Evolutionary conservation across 2,329 filamentous ascomycete species (phyloP), one percentile per base, ranked within the genome.

Genomic region (Leptodontidium sp.): DNA sequence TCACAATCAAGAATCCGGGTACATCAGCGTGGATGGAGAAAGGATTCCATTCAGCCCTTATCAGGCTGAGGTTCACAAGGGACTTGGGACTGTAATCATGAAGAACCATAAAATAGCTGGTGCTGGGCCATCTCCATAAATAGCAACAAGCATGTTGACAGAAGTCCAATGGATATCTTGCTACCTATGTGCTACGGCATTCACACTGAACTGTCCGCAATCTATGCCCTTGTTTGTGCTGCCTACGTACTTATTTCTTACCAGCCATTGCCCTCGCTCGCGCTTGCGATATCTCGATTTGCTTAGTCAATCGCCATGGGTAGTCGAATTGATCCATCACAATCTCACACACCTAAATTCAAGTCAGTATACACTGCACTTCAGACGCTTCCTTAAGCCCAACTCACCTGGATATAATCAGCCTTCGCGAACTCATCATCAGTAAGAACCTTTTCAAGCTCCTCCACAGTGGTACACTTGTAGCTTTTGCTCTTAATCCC

Each of bases 401-500:
- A 50, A 50, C 47, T 66, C 50, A 72, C 72, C 68, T 74, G 71
- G 24, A 74, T 74, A 32, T 29, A 68, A 32, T 67, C 55, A 4
- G 67, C 69, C 7, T 47, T 59, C 15, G 45, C 61, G 50, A 85
- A 76, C 1, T 75, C 75, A 38, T 79, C 76, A 62, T 80, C 76
- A 0, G 64, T 70, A 50, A 84, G 35, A 0, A 84, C 78, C 5
- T 74, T 68, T 47, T 82, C 79, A 2, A 87, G 69, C 68, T 87
- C 83, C 0, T 80, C 82, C 69, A 82, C 84, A 0, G 82, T 86
- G 66, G 76, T 78, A 2, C 80, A 84, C 35, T 77, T 74, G 12
- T 78, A 81, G 59, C 76, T 77, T 40, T 66, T 70, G 45, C 75
- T 72, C 61, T 70, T 50, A 35, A 75, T 70, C 1, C 75, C 75